Conservation (phyloP, 768 basidiomycete genomes). For the Tubosaeta sp. region DNA sequence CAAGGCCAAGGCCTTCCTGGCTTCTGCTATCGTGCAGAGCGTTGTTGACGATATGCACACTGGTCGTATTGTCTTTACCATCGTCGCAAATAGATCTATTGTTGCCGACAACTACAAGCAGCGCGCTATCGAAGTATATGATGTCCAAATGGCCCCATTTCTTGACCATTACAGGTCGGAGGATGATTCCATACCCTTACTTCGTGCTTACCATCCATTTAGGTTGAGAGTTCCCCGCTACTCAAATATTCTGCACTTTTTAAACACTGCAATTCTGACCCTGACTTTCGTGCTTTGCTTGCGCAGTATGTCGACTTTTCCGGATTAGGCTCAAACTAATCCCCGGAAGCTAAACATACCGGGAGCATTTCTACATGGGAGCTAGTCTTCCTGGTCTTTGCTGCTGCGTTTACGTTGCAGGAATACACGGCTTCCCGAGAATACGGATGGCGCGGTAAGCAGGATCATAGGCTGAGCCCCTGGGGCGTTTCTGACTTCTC, state of each 20-base stretch:
- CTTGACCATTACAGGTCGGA: conserved; percentile 78
- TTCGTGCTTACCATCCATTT: conserved; percentile 1
- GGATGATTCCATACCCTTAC: neutral
- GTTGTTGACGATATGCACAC: conserved; percentile 85
- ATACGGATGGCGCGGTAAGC: conserved; percentile 83
- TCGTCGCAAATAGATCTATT: conserved; percentile 62
- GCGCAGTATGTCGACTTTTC: conserved; percentile 47
- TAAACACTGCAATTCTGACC: conserved; percentile 68
- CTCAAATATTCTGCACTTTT: conserved; percentile 69
- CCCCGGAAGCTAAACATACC: conserved; percentile 50
- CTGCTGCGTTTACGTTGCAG: conserved; percentile 72
- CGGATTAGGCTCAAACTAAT: conserved; percentile 1
- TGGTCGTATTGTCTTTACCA: conserved; percentile 69
- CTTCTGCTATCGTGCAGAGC: conserved; percentile 79
- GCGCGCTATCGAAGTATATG: conserved; percentile 68
- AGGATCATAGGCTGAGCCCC: neutral
- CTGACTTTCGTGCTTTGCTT: conserved; percentile 71
- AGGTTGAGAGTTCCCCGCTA: conserved; percentile 83
- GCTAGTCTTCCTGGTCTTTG: conserved; percentile 68
- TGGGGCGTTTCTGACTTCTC: neutral
- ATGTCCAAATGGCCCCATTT: conserved; percentile 61
- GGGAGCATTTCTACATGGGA: conserved; percentile 58
- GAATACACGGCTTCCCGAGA: conserved; percentile 87
- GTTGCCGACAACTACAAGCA: conserved; percentile 90
- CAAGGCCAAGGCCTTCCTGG: conserved; percentile 76